Evolutionary conservation across 805 yeast species (phyloP).

Genomic region (Candida taoyuanica): DNA sequence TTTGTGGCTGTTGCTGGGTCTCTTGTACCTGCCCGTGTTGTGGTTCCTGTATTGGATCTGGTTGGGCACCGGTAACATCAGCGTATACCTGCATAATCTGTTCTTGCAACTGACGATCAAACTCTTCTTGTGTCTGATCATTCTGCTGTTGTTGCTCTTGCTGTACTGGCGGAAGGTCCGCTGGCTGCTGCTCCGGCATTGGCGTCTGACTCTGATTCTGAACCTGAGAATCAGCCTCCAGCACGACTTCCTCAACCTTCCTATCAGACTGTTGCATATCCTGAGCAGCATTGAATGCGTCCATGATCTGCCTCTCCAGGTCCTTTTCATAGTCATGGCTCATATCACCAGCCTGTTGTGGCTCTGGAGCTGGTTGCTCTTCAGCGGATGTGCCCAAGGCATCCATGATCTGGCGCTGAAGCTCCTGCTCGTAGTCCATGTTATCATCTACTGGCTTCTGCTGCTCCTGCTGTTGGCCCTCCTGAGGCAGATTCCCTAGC

Average conservation of each 20-base stretch:
- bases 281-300: constrained; percentile 11
- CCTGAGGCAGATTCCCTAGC: background rate
- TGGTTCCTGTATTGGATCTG: constrained; percentile 1
- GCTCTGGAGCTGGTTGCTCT: background rate
- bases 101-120: constrained; percentile 20
- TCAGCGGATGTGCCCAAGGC: constrained; percentile 15
- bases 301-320: constrained; percentile 22
- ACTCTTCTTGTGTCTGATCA: constrained; percentile 12
- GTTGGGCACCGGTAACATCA: constrained; percentile 15
- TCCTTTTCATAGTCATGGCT: constrained; percentile 16
- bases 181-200: too few species aligned
- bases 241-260: too few species aligned
- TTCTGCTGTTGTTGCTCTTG: constrained; percentile 1
- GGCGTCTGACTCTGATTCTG: too few species aligned
- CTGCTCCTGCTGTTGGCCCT: background rate
- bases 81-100: constrained; percentile 25
- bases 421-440: constrained; percentile 18
- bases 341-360: background rate
- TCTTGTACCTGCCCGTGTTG: too few species aligned
- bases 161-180: too few species aligned
- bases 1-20: constrained; percentile 5
- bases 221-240: too few species aligned
- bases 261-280: background rate
- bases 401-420: constrained; percentile 24
- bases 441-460: background rate